phyloP scores from a whole-genome alignment of 768 basidiomycete species.

The Podaxis sp. region DNA sequence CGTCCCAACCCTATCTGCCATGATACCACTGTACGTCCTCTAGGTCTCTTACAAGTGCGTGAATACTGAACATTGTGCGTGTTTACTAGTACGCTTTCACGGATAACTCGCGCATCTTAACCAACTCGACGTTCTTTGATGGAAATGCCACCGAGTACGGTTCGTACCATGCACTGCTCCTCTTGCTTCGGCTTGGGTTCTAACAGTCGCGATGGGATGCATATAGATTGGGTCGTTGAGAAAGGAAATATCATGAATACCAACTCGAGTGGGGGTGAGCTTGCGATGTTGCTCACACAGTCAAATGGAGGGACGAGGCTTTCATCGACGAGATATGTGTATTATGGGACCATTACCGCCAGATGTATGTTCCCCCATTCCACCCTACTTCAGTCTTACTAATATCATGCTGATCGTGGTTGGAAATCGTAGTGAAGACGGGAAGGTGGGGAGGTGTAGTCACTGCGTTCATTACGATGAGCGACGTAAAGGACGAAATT shows the following conservation, averaged over 20 bases:
- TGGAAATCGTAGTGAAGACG: conserved; percentile 58
- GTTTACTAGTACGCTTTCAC: conserved; percentile 53
- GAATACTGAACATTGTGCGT: conserved; percentile 5
- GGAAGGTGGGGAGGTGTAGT: conserved; percentile 80
- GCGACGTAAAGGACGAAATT: conserved; percentile 80
- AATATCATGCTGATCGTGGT: background rate
- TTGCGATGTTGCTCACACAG: conserved; percentile 67
- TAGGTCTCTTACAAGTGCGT: background rate
- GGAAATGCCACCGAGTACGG: conserved; percentile 75
- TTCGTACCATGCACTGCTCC: conserved; percentile 22
- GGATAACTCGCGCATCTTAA: conserved; percentile 63
- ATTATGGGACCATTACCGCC: conserved; percentile 77
- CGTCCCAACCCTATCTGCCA: conserved; percentile 70
- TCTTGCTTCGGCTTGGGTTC: background rate
- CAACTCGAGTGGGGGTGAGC: conserved; percentile 59
- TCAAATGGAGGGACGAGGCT: conserved; percentile 74
- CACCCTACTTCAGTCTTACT: background rate
- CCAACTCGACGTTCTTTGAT: conserved; percentile 64
- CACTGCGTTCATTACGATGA: conserved; percentile 85
- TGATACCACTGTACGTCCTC: conserved; percentile 47
- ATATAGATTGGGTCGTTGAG: conserved; percentile 68
- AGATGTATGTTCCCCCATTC: conserved; percentile 36
- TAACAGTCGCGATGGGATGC: background rate
- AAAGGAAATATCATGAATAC: conserved; percentile 65
- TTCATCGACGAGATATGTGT: conserved; percentile 77